Conservation (phyloP, 805 yeast genomes). For the Wickerhamomyces bovis region DNA sequence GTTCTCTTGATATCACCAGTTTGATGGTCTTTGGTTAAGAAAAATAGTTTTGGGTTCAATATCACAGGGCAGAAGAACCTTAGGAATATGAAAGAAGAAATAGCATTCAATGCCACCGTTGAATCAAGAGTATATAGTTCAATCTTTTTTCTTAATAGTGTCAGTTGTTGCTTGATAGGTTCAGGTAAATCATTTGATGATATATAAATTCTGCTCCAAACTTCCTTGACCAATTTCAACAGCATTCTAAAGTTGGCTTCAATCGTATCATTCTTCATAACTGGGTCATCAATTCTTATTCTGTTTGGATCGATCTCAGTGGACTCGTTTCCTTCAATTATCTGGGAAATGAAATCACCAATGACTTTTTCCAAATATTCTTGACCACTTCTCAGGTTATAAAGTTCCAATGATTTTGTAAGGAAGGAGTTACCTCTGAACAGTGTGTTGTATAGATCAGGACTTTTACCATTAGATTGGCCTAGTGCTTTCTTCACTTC, state of each 20-base stretch:
- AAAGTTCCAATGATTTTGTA: constrained; percentile 75
- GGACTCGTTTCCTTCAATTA: constrained; percentile 44
- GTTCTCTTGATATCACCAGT: constrained; percentile 70
- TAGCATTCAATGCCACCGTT: constrained; percentile 55
- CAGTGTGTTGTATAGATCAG: constrained; percentile 50
- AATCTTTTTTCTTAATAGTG: constrained; percentile 54
- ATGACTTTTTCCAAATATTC: constrained; percentile 70
- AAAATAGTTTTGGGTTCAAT: constrained; percentile 81
- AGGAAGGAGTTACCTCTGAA: constrained; percentile 84
- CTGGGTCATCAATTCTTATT: constrained; percentile 30
- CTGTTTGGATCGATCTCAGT: constrained; percentile 77
- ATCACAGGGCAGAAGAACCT: constrained; percentile 89
- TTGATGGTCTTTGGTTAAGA: constrained; percentile 64
- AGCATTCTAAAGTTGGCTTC: constrained; percentile 45
- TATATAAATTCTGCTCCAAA: constrained; percentile 61
- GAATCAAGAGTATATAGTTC: constrained; percentile 53
- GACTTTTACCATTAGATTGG: constrained; percentile 3
- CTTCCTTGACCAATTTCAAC: constrained; percentile 41
- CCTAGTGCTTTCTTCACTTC: constrained; percentile 39
- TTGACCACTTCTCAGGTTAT: constrained; percentile 69
- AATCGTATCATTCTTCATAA: constrained; percentile 34
- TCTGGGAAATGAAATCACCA: constrained; percentile 56
- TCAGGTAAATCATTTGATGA: constrained; percentile 74
- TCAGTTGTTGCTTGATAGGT: constrained; percentile 58
- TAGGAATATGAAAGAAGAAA: constrained; percentile 78